These are phyloP conservation scores for Penstemon barbatus DNA, from an alignment of 257 asterid genomes.

Conservation along the genomic window DNA sequence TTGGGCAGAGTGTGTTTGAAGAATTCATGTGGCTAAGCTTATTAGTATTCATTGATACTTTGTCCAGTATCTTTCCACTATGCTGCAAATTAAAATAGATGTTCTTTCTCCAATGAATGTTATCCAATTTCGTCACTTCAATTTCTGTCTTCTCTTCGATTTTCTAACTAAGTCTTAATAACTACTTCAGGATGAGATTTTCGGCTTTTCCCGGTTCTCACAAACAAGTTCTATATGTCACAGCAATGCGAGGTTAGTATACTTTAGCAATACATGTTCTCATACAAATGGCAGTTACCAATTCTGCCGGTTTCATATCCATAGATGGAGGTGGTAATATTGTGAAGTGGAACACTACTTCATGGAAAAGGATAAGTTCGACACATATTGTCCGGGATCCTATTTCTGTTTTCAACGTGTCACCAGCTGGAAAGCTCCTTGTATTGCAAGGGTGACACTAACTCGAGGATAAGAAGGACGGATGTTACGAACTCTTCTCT, in stretches of 20 bases:
- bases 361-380: conserved; percentile 77
- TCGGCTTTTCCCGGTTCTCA: conserved; percentile 80
- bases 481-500: conserved; percentile 42
- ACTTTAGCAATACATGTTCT: conserved; percentile 16
- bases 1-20: conserved; percentile 5
- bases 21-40: conserved; percentile 12
- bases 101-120: conserved; percentile 17
- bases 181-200: conserved; percentile 65
- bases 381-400: conserved; percentile 58
- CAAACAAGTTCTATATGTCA: conserved; percentile 58
- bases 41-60: neutral
- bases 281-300: conserved; percentile 22
- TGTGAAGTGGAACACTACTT: conserved; percentile 61
- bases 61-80: neutral
- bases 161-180: conserved; percentile 15
- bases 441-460: conserved; percentile 79
- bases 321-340: conserved; percentile 64
- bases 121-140: neutral
- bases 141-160: conserved; percentile 1
- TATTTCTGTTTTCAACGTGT: conserved; percentile 79
- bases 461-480: conserved; percentile 48
- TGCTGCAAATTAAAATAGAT: conserved; percentile 2
- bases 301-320: conserved; percentile 17
- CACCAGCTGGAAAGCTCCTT: conserved; percentile 80
- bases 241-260: conserved; percentile 62